Evolutionary conservation across 2,329 filamentous ascomycete species (phyloP), one percentile per base, ranked within the genome.

Genomic region (Magnaporthiopsis incrustans): DNA sequence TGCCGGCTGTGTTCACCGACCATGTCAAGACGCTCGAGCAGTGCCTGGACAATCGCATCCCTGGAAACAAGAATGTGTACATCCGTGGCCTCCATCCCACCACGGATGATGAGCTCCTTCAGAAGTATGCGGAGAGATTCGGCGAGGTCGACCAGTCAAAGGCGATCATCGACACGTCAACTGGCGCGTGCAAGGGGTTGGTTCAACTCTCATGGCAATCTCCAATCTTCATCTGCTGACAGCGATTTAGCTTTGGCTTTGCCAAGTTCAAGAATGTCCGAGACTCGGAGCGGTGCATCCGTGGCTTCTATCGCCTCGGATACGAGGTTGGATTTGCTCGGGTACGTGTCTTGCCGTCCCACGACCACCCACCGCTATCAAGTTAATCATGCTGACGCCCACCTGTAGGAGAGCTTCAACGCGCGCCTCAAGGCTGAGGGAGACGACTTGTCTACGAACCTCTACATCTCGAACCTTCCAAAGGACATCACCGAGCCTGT

Each of bases 261-360:
- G 94, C 97, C 75, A 97, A 97, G 77, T 99, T 96, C 75, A 90
- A 85, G 75, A 89, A 91, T 70, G 90, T 90, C 67, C 87, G 89
- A 64, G 89, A 97, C 69, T 97, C 95, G 15, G 93, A 98, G 79
- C 90, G 92, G 73, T 98, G 95, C 75, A 99, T 99, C 73, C 91
- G 92, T 63, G 95, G 92, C 59, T 97, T 99, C 75, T 94, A 95
- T 74, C 89, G 90, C 72, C 86, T 96, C 69, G 94, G 94, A 63
- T 99, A 98, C 73, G 95, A 99, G 80, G 94, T 97, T 71, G 96
- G 94, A 73, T 98, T 98, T 79, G 95, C 96, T 70, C 86, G 93
- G 72, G 92, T 96, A 79, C 73, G 84, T 77, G 33, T 44, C 33
- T 50, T 33, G 18, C n/a, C 15, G 1, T 33, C n/a, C 56, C 15